These are phyloP conservation scores for Eimeria acervulina DNA, from an alignment of 169 alveolate genomes.

Conservation along the genomic window DNA sequence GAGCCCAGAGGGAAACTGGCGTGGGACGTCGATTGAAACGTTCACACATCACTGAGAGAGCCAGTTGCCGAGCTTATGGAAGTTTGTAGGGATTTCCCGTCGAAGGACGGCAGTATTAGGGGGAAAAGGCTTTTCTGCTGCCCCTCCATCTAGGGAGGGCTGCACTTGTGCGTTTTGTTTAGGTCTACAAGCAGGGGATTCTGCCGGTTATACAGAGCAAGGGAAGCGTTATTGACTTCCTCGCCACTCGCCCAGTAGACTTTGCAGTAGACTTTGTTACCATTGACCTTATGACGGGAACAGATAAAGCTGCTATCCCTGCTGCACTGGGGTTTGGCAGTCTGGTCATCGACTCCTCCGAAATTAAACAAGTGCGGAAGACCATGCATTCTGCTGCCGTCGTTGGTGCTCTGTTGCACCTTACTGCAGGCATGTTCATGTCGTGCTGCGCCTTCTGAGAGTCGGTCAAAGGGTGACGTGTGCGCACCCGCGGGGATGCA, in stretches of 20 bases:
- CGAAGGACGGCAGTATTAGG: conserved; percentile 30
- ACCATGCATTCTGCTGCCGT: conserved; percentile 4
- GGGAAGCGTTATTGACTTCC: conserved; percentile 13
- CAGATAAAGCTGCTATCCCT: conserved; percentile 2
- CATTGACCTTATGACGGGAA: conserved; percentile 31
- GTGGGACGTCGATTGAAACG: neutral
- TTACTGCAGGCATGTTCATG: neutral
- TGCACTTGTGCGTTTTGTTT: conserved; percentile 18
- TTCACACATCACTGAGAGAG: neutral
- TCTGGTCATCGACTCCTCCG: neutral
- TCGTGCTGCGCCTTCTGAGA: neutral
- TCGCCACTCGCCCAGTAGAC: conserved; percentile 3
- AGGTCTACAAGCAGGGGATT: neutral
- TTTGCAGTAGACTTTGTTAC: conserved; percentile 23
- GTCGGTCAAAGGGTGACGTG: conserved; percentile 16
- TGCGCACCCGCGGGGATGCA: conserved; percentile 64
- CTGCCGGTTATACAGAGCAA: neutral
- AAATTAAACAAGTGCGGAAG: neutral
- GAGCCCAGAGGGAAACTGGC: conserved; percentile 59
- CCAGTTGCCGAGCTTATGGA: neutral
- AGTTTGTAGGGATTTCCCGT: conserved; percentile 61
- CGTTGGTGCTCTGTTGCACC: conserved; percentile 47
- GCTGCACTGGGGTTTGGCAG: conserved; percentile 31
- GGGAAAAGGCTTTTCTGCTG: conserved; percentile 17
- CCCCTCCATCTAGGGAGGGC: neutral